Evolutionary conservation across 2,329 filamentous ascomycete species (phyloP), one percentile per base, ranked within the genome.

Genomic region (Zalaria sp.): DNA sequence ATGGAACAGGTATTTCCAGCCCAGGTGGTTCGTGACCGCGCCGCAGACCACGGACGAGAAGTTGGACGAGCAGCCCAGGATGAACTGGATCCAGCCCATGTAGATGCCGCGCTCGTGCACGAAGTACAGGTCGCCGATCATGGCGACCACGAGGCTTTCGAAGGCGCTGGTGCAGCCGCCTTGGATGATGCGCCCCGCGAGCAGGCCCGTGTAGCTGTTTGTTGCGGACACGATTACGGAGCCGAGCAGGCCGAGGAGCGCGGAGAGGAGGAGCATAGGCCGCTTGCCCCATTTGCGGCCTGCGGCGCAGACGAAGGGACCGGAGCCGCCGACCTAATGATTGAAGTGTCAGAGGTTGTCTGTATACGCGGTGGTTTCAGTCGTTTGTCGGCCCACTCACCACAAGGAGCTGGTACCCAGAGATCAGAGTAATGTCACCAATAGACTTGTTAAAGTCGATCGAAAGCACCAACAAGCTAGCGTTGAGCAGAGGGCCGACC

Each of bases 1-100:
- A 32, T 67, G 60, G 47, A 71, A 66, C 0, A 69, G 63, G 43
- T 59, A 61, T 35, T 50, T 51, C 59, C 58, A 61, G 27, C 59
- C 58, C 5, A 61, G 53, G 11, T 58, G 56, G 2, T 47, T 51
- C 25, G 54, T 51, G 32, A 61, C 60, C 5, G 57, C 55, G 3
- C 58, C 59, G 6, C 57, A 55, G 35, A 61, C 58, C 35, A 61
- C 54, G 39, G 58, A 56, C 8, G 53, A 54, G 40, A 59, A 57
- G 43, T 61, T 61, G 4, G 57, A 59, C 5, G 57, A 52, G 5
- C 56, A 56, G 4, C 53, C 55, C 7, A 61, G 44, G 25, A 59
- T 56, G 49, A 61, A 61, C 35, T 58, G 55, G 38, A 60, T 57
- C 7, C 58, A 34, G 4, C 57, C 57, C 46, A 58, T 55, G 43